A percentile compares a stretch with the other conserved stretches of the same genome.
Evolutionary conservation across 2,329 filamentous ascomycete species (phyloP).

Genomic region (Colletotrichum sp.): DNA sequence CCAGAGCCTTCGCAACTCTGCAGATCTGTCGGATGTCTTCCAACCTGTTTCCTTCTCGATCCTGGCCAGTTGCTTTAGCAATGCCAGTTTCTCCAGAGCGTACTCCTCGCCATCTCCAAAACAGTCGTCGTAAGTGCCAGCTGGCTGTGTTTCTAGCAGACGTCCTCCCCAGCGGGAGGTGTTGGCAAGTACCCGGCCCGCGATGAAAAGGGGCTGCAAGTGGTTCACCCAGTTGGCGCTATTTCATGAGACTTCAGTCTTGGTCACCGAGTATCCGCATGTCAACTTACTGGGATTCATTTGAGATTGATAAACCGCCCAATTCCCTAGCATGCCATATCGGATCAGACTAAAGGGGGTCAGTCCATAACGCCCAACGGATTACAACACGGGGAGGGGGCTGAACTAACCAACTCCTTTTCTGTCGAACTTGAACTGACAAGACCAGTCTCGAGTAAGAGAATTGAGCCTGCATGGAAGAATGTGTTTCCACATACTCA

Average conservation of each 20-base stretch:
- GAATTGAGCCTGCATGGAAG: constrained; percentile 14
- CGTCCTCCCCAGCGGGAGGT: not conserved
- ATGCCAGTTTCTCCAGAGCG: not conserved
- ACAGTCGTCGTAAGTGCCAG: not conserved
- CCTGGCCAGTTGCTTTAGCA: constrained; percentile 11
- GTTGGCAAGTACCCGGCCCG: not conserved
- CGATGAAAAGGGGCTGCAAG: constrained; percentile 18
- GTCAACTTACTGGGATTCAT: constrained; percentile 12
- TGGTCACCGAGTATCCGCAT: not conserved
- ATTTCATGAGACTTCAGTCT: not conserved
- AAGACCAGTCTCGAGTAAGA: constrained; percentile 7
- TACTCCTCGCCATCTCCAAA: not conserved
- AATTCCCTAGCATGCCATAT: constrained; percentile 16
- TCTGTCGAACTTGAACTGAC: not conserved
- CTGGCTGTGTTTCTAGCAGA: no score
- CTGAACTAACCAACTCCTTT: not conserved
- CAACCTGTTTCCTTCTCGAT: constrained; percentile 16
- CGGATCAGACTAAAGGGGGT: not conserved
- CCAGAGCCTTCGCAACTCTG: not conserved
- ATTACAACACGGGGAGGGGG: not conserved
- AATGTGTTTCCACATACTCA: constrained; percentile 20
- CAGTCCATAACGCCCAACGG: not conserved
- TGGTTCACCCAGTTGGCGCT: constrained; percentile 22
- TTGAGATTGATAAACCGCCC: constrained; percentile 9
- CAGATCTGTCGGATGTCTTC: constrained; percentile 10